Base-by-base conservation (phyloP, 306 rosid genomes). In the Quercus alba region DNA sequence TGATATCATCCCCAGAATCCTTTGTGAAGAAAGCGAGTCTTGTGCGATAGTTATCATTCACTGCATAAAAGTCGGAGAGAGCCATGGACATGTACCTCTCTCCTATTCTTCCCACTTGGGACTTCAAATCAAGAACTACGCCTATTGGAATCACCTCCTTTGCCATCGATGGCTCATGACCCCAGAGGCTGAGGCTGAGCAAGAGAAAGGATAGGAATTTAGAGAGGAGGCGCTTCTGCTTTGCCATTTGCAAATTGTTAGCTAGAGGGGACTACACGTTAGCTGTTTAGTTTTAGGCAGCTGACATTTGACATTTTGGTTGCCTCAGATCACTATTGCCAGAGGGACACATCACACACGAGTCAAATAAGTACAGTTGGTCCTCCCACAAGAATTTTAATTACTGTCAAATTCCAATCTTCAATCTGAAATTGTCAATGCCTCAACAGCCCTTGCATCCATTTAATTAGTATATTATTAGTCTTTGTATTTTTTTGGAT, bases 61-160 rank as follows among this genome's bases (percentile, higher is more conserved):
- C 1, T 3, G 74, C 74, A 38, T 86, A 83, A 66, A 86, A 80
- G 35, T 83, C 87, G 0, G 35, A 7, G 4, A 69, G 49, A 1
- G 83, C 87, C 76, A 86, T 80, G 56, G 19, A 9, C 19, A 81
- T 80, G 61, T 49, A 77, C 11, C 20, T 80, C n/a, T 72, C 18
- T 9, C 73, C 82, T 18, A 77, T 20, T 1, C 4, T 51, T 41
- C 82, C 84, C 1, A 82, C 28, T 0, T 75, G 3, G 1, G 86
- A 83, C 1, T 63, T 77, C 31, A 23, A 33, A 74, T 82, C 82
- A 25, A 82, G 80, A 61, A 82, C 64, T 4, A 76, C 82, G 0
- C 86, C 89, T 5, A 85, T 44, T 17, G 75, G 80, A 35, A 85
- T 26, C 14, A 55, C 21, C 20, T 63, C 31, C 68, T 33, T 35